A percentile compares a stretch with the other conserved stretches of the same genome.
phyloP scores from a whole-genome alignment of 2,329 filamentous ascomycete species.

The Xylaria sp. region DNA sequence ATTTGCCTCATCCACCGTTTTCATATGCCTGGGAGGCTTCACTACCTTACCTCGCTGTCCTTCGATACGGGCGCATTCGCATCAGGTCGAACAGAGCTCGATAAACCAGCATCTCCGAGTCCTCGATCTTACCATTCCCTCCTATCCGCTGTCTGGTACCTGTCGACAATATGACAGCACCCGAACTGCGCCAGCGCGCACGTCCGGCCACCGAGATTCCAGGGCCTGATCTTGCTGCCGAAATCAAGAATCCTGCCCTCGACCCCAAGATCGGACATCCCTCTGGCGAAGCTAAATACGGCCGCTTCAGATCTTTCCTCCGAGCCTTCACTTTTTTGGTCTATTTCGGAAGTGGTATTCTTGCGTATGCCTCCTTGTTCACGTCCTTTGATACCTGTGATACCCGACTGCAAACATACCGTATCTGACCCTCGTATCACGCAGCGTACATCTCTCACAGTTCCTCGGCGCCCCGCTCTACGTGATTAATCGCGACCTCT shows the following conservation, averaged over 20 bases:
- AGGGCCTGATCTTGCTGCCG: slow-evolving; percentile 47
- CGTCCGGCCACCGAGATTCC: slow-evolving; percentile 43
- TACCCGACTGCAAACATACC: slow-evolving; percentile 16
- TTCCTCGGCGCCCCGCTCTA: slow-evolving; percentile 82
- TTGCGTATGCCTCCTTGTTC: slow-evolving; percentile 57
- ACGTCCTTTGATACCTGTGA: slow-evolving; percentile 5
- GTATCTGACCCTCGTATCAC: slow-evolving; percentile 40
- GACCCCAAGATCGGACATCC: slow-evolving; percentile 57
- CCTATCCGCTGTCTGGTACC: neutral
- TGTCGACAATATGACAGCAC: slow-evolving; percentile 48
- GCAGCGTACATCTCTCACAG: slow-evolving; percentile 76
- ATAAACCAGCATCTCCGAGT: slow-evolving; percentile 1
- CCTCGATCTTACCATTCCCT: slow-evolving; percentile 10
- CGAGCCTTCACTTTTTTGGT: slow-evolving; percentile 63
- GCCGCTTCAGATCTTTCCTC: slow-evolving; percentile 60
- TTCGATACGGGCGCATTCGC: neutral
- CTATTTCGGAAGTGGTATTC: slow-evolving; percentile 63
- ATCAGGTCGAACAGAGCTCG: neutral
- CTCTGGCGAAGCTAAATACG: slow-evolving; percentile 66
- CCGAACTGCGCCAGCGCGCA: slow-evolving; percentile 53
- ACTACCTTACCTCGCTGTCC: neutral
- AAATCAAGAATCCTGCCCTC: slow-evolving; percentile 35
- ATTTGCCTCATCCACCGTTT: neutral
- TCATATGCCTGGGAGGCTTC: neutral
- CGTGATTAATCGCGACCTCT: slow-evolving; percentile 78